Base-by-base conservation (phyloP, 805 yeast genomes). In the Starmera dryadoides region DNA sequence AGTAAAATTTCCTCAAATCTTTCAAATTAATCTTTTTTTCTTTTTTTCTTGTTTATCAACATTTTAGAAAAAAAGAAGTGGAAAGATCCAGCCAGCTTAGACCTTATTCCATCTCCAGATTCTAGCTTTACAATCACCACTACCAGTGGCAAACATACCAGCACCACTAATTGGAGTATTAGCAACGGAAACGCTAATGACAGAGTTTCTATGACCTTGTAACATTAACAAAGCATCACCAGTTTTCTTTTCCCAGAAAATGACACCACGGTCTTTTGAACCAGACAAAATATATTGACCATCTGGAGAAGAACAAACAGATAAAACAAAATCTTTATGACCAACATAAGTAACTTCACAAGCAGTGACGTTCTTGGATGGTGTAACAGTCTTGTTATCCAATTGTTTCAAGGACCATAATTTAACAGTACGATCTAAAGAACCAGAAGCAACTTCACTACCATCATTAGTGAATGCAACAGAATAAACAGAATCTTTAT, bases 111-210 rank as follows among this genome's bases (percentile, higher is more conserved):
- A 87, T 61, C 83, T 77, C 98, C 98, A 91, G 56, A 91, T 85
- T 64, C 96, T 79, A 31, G 98, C 98, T 60, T 89, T 86, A 64
- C 95, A 91, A 65, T 91, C 98, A 60, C 98, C 98, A 63, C 87
- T 76, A 41, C 98, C 98, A 12, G 98, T 89, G 40, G 98, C 98
- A 69, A 91, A 93, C 52, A 86, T 80, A 36, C 94, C 91, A 47
- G 77, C 81, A 36, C 81, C 83, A 44, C 74, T 71, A 42, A 71
- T 69, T 45, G 86, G 81, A 45, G 79, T 79, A 49, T 88, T 87
- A 19, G 93, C 80, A 18, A 93, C 96, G 36, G 95, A 87, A 30
- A 91, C 98, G 40, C 91, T 81, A 50, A 91, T 91, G 35, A 93
- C 98, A 9, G 95, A 85, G 68, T 91, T 91, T 60, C 93, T 80